These are phyloP conservation scores for Chaetomium fimeti DNA, from an alignment of 495 filamentous ascomycete species.

Conservation along the genomic window DNA sequence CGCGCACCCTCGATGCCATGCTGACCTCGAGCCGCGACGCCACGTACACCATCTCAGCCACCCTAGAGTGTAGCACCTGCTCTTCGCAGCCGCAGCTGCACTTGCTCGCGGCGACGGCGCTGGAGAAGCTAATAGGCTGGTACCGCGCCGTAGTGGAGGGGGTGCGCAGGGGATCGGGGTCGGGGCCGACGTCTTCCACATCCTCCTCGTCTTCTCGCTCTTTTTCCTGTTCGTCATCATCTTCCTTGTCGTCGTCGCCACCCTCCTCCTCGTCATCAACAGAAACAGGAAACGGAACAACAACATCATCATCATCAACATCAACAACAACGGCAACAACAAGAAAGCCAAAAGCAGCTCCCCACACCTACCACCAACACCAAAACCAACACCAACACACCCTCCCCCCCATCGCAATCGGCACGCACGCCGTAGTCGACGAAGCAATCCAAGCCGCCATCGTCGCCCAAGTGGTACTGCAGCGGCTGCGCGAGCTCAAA, in stretches of 20 bases:
- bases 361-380: background rate
- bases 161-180: background rate
- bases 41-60: background rate
- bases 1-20: background rate
- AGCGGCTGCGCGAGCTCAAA: background rate
- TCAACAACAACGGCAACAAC: background rate
- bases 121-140: constrained; percentile 1
- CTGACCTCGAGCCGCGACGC: background rate
- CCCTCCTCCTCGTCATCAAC: no score
- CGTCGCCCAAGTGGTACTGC: background rate
- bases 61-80: background rate
- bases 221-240: background rate
- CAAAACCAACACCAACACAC: no score
- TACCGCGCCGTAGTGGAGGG: background rate
- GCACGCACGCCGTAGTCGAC: background rate
- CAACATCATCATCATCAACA: background rate
- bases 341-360: no score
- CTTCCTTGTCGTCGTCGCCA: no score
- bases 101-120: constrained; percentile 1
- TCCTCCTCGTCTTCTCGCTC: background rate
- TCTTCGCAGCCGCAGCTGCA: background rate
- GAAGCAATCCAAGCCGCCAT: background rate
- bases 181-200: background rate
- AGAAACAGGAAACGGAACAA: no score
- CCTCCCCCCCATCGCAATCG: background rate